phyloP scores from a whole-genome alignment of 2,329 filamentous ascomycete genomes.

The Xylaria sp. region DNA sequence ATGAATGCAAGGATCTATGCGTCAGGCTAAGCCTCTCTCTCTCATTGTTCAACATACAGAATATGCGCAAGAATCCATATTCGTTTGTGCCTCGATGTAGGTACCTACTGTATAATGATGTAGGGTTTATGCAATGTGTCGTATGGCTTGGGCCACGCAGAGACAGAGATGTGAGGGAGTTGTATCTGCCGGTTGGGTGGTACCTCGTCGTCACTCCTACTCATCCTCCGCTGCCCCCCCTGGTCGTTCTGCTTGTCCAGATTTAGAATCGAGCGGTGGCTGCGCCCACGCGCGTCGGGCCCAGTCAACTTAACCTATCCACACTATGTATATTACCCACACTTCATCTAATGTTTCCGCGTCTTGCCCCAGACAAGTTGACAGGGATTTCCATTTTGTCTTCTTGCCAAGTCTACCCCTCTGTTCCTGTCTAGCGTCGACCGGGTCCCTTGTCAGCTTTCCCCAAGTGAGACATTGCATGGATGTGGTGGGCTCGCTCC shows the following conservation, averaged over 20 bases:
- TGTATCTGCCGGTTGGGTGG: constrained; percentile 33
- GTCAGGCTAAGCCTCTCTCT: constrained; percentile 33
- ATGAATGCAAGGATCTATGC: constrained; percentile 14
- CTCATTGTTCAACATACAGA: constrained; percentile 33
- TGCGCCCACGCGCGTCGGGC: constrained; percentile 43
- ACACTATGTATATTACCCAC: constrained; percentile 35
- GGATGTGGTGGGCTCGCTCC: constrained; percentile 45
- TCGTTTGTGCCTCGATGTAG: constrained; percentile 29
- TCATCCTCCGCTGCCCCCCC: constrained; percentile 25
- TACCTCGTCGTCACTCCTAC: constrained; percentile 38
- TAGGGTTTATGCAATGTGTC: constrained; percentile 46
- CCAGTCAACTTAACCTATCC: constrained; percentile 38
- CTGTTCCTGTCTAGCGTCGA: constrained; percentile 44
- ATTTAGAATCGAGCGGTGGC: constrained; percentile 49
- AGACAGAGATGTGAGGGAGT: constrained; percentile 17
- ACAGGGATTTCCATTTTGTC: constrained; percentile 47
- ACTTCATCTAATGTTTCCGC: constrained; percentile 53
- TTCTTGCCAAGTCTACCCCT: constrained; percentile 41
- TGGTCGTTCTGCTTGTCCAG: constrained; percentile 41
- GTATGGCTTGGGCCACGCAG: constrained; percentile 37
- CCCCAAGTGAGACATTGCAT: constrained; percentile 62
- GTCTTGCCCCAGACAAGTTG: constrained; percentile 56
- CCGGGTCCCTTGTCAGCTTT: constrained; percentile 56
- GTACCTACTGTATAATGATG: constrained; percentile 24
- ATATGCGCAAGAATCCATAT: constrained; percentile 42